phyloP scores from a whole-genome alignment of 306 rosid genomes.

The Corylus heterophylla region DNA sequence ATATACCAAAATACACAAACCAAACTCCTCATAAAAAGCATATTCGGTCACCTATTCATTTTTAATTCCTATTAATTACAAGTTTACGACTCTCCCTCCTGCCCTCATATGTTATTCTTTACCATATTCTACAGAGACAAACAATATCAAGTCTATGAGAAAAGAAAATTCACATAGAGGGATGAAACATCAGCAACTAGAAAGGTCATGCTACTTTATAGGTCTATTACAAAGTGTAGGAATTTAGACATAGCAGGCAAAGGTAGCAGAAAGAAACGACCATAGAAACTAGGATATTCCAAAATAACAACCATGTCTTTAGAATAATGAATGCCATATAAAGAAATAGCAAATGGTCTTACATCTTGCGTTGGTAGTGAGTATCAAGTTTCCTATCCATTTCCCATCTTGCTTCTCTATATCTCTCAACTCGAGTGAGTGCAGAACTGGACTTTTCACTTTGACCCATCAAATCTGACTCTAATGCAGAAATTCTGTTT shows the following conservation, averaged over 20 bases:
- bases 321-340: constrained; percentile 9
- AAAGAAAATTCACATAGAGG: not conserved
- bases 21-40: too few species aligned
- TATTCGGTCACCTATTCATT: not conserved
- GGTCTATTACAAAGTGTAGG: not conserved
- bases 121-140: not conserved
- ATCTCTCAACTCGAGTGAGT: constrained; percentile 58
- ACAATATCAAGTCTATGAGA: not conserved
- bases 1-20: not conserved
- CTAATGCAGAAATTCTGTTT: constrained; percentile 60
- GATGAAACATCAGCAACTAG: not conserved
- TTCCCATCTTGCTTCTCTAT: constrained; percentile 77
- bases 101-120: not conserved
- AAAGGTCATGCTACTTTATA: not conserved
- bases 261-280: not conserved
- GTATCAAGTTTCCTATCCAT: constrained; percentile 73
- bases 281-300: not conserved
- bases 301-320: not conserved
- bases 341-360: constrained; percentile 30
- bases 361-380: constrained; percentile 82
- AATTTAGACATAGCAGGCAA: not conserved
- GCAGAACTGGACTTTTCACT: constrained; percentile 55
- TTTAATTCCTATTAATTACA: not conserved
- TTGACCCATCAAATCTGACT: constrained; percentile 55
- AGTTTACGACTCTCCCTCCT: too few species aligned